These are phyloP conservation scores for Cicer pinnatifidum DNA, from an alignment of 306 rosid species.

Conservation along the genomic window DNA sequence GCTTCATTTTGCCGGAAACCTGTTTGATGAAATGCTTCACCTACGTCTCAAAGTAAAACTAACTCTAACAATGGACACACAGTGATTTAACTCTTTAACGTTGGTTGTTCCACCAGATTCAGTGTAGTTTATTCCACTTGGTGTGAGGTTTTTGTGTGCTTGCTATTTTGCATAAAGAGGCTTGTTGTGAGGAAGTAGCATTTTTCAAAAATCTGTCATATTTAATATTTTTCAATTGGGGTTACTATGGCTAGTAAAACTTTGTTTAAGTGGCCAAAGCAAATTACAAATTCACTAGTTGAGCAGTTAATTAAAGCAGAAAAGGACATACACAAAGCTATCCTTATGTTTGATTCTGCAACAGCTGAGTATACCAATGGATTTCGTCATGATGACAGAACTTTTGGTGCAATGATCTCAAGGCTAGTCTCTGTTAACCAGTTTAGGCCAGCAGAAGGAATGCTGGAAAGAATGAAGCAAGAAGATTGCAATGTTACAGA, in stretches of 20 bases:
- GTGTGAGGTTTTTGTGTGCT: neutral
- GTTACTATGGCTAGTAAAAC: constrained; percentile 63
- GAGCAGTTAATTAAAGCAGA: constrained; percentile 72
- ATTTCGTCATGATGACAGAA: constrained; percentile 72
- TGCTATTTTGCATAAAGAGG: constrained; percentile 6
- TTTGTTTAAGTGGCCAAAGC: constrained; percentile 75
- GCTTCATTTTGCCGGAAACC: constrained; percentile 2
- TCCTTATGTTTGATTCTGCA: constrained; percentile 72
- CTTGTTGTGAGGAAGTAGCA: constrained; percentile 20
- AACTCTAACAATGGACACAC: neutral
- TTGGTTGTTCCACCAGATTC: neutral
- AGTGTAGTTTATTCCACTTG: neutral
- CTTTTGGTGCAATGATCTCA: constrained; percentile 70
- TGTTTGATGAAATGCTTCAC: constrained; percentile 41
- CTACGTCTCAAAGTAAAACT: neutral
- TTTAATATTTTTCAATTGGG: constrained; percentile 11
- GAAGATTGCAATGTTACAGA: constrained; percentile 69
- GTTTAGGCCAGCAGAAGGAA: constrained; percentile 73
- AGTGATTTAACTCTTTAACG: neutral
- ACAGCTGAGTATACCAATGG: constrained; percentile 82
- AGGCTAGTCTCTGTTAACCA: constrained; percentile 69
- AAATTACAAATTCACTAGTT: constrained; percentile 62
- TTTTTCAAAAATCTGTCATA: constrained; percentile 9
- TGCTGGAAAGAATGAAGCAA: constrained; percentile 80
- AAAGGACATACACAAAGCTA: constrained; percentile 65